Evolutionary conservation across 2,329 filamentous ascomycete genomes (phyloP).

Genomic region (Botryotinia convoluta): DNA sequence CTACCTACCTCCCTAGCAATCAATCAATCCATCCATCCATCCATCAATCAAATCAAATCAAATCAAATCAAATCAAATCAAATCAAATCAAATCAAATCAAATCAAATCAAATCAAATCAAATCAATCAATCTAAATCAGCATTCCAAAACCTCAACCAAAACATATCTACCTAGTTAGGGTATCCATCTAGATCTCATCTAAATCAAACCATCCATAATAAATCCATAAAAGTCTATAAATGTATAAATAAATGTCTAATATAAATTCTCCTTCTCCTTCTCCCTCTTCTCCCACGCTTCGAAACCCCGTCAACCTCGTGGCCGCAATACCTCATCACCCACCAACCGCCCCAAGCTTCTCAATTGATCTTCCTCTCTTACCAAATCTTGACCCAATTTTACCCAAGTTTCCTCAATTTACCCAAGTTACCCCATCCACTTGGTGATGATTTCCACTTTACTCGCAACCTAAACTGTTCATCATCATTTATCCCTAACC

Average conservation of each 20-base stretch:
- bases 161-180: background rate
- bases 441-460: background rate
- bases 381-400: background rate
- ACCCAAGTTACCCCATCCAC: background rate
- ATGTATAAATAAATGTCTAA: too few relatives aligned
- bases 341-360: conserved; percentile 9
- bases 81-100: background rate
- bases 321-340: background rate
- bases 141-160: background rate
- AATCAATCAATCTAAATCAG: background rate
- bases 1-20: background rate
- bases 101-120: background rate
- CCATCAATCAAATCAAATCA: too few relatives aligned
- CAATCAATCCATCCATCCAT: background rate
- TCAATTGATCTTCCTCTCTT: background rate
- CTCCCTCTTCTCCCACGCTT: background rate
- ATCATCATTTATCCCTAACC: background rate
- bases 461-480: background rate
- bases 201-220: background rate
- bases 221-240: too few relatives aligned
- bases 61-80: background rate
- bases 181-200: background rate
- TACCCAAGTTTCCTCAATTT: background rate
- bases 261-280: background rate
- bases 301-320: background rate